Percentiles rank a stretch among this genome's conserved stretches.
Evolutionary conservation across 305 asterid genomes (phyloP).

Genomic region (Euphrasia arctica): DNA sequence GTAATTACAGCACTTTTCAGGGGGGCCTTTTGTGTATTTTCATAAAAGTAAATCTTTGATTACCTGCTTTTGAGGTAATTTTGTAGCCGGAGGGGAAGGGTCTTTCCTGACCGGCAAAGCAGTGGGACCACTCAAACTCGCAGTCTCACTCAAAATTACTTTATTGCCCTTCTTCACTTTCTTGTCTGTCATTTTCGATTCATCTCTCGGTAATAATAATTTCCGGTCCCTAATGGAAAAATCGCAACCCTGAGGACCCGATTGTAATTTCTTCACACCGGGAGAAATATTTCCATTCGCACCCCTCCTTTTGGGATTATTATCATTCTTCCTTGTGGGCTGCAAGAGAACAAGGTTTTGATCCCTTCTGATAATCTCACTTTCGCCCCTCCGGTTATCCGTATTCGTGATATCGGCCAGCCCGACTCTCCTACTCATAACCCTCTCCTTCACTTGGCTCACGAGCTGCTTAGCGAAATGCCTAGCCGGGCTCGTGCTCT

Average conservation of each 20-base stretch:
- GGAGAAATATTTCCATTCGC: constrained; percentile 19
- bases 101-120: constrained; percentile 61
- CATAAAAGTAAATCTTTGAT: not conserved
- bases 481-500: constrained; percentile 35
- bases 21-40: not conserved
- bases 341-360: constrained; percentile 46
- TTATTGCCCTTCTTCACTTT: constrained; percentile 31
- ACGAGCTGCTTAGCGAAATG: constrained; percentile 58
- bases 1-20: not conserved
- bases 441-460: constrained; percentile 66
- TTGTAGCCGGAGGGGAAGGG: constrained; percentile 49
- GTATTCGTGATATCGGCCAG: constrained; percentile 63
- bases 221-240: constrained; percentile 42
- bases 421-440: constrained; percentile 54
- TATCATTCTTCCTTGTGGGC: constrained; percentile 29
- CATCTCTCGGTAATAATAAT: constrained; percentile 29
- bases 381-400: constrained; percentile 29
- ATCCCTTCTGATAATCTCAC: constrained; percentile 36
- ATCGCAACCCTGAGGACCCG: constrained; percentile 30
- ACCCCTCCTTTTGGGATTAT: constrained; percentile 33
- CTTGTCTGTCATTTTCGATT: constrained; percentile 11
- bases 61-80: constrained; percentile 70
- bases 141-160: constrained; percentile 49
- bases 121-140: constrained; percentile 44
- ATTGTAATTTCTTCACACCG: constrained; percentile 27